phyloP scores from a whole-genome alignment of 179 eudicot genomes.

The Corrigiola litoralis region DNA sequence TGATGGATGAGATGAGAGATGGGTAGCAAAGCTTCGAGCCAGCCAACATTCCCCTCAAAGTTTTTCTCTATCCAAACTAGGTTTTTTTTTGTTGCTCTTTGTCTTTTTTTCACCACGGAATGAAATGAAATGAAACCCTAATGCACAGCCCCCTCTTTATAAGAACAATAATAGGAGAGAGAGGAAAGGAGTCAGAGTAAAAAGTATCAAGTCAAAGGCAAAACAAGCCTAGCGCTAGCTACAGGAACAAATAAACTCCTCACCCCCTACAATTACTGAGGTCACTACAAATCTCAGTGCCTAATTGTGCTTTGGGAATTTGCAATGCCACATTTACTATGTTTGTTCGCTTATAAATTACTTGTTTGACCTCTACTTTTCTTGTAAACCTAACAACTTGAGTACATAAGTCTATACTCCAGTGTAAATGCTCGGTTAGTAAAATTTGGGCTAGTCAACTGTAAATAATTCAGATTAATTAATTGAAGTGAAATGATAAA shows the following conservation, averaged over 20 bases:
- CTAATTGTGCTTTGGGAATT: constrained; percentile 47
- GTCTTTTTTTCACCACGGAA: background rate
- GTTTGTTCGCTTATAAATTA: constrained; percentile 11
- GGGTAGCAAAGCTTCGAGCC: constrained; percentile 46
- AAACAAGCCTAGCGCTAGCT: background rate
- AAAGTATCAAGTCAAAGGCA: constrained; percentile 44
- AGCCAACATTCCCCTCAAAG: constrained; percentile 70
- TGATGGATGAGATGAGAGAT: constrained; percentile 6
- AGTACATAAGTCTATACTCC: no score
- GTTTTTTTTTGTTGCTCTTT: background rate
- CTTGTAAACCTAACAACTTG: no score
- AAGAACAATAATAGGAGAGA: constrained; percentile 9
- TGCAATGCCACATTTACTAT: background rate
- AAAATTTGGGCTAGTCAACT: background rate
- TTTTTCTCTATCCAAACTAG: background rate
- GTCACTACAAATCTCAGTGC: constrained; percentile 50
- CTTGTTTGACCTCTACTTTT: background rate
- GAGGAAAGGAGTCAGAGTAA: constrained; percentile 24
- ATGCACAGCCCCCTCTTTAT: constrained; percentile 6
- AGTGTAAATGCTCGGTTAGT: no score
- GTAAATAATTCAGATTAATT: no score
- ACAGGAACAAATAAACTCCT: constrained; percentile 23
- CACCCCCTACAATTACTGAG: constrained; percentile 23
- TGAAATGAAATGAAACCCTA: constrained; percentile 18
- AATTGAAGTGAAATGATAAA: no score